Evolutionary conservation across 2,329 filamentous ascomycete species (phyloP).

Genomic region (Chaetomiaceae sp.): DNA sequence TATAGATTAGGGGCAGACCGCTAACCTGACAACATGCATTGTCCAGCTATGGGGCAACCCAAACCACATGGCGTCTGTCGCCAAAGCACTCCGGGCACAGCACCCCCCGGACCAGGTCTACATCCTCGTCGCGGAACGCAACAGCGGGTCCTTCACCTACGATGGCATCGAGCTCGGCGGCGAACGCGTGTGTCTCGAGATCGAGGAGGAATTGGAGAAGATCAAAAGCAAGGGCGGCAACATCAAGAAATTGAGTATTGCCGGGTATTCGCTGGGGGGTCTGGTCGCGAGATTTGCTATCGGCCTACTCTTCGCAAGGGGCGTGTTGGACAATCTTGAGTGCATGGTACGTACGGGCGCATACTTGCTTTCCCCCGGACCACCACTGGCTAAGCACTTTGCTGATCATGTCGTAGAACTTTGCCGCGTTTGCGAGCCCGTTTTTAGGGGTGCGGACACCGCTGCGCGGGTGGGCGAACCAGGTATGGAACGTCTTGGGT

Average conservation of each 20-base stretch:
- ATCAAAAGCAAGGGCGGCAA: conserved; percentile 60
- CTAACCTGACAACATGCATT: conserved; percentile 9
- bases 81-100: conserved; percentile 58
- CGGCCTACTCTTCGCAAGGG: conserved; percentile 76
- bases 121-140: conserved; percentile 67
- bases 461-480: conserved; percentile 59
- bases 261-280: conserved; percentile 87
- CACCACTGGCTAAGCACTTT: no score
- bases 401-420: conserved; percentile 70
- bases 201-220: conserved; percentile 57
- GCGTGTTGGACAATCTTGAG: conserved; percentile 71
- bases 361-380: no score
- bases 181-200: conserved; percentile 63
- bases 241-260: conserved; percentile 77
- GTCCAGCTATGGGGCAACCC: conserved; percentile 73
- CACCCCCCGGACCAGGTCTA: conserved; percentile 61
- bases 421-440: conserved; percentile 85
- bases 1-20: no score
- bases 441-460: conserved; percentile 74
- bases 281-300: conserved; percentile 82
- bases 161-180: conserved; percentile 65
- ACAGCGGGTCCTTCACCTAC: conserved; percentile 68
- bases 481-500: conserved; percentile 78
- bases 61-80: conserved; percentile 64
- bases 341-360: conserved; percentile 54